phyloP scores from a whole-genome alignment of 495 filamentous ascomycete species.

The Xylaria sp. region DNA sequence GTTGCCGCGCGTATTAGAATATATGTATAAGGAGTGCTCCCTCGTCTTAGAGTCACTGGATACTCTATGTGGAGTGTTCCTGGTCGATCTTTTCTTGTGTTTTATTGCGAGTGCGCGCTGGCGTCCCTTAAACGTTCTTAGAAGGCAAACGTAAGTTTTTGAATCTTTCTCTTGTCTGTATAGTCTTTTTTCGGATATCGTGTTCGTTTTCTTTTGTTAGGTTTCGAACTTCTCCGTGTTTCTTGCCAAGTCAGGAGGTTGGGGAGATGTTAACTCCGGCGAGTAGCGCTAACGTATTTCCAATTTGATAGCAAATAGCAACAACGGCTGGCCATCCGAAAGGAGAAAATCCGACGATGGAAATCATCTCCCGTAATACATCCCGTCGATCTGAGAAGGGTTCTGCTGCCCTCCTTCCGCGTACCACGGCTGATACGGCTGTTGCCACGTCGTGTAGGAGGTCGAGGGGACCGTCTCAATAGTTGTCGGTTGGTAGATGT shows the following conservation, averaged over 20 bases:
- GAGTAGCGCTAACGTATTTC: background rate
- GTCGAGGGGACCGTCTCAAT: slow-evolving; percentile 48
- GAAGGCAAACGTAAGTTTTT: background rate
- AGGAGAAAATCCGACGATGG: background rate
- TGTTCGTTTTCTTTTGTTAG: background rate
- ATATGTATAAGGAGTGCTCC: slow-evolving; percentile 7
- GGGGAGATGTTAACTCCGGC: background rate
- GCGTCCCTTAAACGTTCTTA: no score
- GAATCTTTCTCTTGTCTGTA: background rate
- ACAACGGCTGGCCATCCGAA: background rate
- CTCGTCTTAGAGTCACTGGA: background rate
- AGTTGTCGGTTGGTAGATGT: slow-evolving; percentile 49
- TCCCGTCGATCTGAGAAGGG: slow-evolving; percentile 35
- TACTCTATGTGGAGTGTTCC: background rate
- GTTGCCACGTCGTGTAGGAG: slow-evolving; percentile 53
- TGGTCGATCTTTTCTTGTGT: background rate
- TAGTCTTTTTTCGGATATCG: background rate
- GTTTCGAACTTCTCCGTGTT: background rate
- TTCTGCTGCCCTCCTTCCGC: slow-evolving; percentile 45
- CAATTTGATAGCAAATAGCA: background rate
- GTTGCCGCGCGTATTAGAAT: slow-evolving; percentile 2
- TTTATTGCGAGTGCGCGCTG: background rate
- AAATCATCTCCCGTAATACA: slow-evolving; percentile 44
- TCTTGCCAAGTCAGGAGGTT: background rate
- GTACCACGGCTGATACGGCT: slow-evolving; percentile 54